Base-by-base conservation (phyloP, 2,329 filamentous ascomycete species). In the Fusarium sp. region DNA sequence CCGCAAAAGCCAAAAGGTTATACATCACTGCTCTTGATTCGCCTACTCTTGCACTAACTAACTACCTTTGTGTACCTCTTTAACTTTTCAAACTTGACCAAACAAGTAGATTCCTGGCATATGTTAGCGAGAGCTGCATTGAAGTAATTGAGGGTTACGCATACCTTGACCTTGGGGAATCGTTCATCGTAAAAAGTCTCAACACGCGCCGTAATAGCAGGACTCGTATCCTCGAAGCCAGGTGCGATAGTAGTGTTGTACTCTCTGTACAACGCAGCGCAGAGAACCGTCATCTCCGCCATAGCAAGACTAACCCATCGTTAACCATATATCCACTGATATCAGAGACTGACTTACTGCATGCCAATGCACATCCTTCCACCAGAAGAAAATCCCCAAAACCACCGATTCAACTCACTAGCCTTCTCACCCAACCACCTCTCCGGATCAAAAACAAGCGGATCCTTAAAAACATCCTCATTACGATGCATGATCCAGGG, bases 401-500 rank as follows among this genome's bases (percentile, higher is more conserved):
- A 74, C 72, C 72, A 74, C 5, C 69, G 49, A 13, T 74, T 74
- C 13, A 74, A 12, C 37, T 74, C 72, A 5, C 14, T 23, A 2
- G 59, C 56, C 10, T 68, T 57, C 3, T 66, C 2, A 1, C 65
- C 70, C 3, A 77, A 48, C 76, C 76, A 77, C 12, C 76, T 63
- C 12, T 76, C 75, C 0, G 76, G 76, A 3, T 77, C 65, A 20
- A 77, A 77, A 2, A 55, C 66, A 8, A 68, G 5, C 0, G 73
- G 70, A 5, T 77, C 51, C n/a, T 48, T 37, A 40, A 77, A 77
- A 0, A 77, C 69, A 0, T 68, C 51, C 10, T 68, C 53, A 3
- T 77, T 75, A 2, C 74, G 69, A 21, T 77, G 76, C 37, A 77
- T 59, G 2, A 69, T 69, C 42, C 65, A 77, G 2, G 75, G 75